Evolutionary conservation across 345 rosid genomes (phyloP).

Genomic region (Lumnitzera littorea): DNA sequence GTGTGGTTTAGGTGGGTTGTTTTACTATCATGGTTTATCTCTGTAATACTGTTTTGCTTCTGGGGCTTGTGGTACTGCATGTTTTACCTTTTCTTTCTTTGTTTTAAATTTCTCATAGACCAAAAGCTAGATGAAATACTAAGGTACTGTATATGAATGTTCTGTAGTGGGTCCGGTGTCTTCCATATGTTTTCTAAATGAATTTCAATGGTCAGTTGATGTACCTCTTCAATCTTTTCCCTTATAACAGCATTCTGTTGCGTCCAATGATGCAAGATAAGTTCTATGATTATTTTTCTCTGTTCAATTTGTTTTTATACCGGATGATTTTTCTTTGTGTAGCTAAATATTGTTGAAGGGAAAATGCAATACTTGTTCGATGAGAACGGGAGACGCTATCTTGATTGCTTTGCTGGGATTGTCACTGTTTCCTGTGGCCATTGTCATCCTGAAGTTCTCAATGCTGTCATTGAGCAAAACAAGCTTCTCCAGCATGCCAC

Average conservation of each 20-base stretch:
- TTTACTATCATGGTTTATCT: too few species aligned
- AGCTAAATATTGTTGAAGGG: conserved; percentile 94
- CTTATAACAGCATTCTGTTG: not conserved
- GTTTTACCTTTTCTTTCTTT: not conserved
- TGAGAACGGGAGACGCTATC: conserved; percentile 65
- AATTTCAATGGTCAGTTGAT: too few species aligned
- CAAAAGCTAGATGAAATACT: too few species aligned
- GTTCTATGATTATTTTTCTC: not conserved
- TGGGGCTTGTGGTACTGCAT: not conserved
- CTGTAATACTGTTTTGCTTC: too few species aligned
- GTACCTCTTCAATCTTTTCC: too few species aligned
- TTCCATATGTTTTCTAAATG: too few species aligned
- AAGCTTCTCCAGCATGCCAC: conserved; percentile 90
- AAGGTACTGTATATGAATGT: too few species aligned
- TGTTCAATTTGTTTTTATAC: not conserved
- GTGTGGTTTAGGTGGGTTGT: too few species aligned
- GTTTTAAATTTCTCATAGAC: too few species aligned
- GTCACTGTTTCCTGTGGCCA: conserved; percentile 94
- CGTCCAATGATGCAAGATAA: not conserved
- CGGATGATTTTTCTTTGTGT: conserved; percentile 1
- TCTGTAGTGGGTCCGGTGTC: too few species aligned
- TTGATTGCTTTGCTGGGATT: conserved; percentile 89
- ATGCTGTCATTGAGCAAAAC: conserved; percentile 70
- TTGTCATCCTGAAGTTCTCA: conserved; percentile 74
- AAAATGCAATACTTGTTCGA: conserved; percentile 96